These are phyloP conservation scores for Soucietia sequanensis DNA, from an alignment of 805 yeast species.

Conservation along the genomic window DNA sequence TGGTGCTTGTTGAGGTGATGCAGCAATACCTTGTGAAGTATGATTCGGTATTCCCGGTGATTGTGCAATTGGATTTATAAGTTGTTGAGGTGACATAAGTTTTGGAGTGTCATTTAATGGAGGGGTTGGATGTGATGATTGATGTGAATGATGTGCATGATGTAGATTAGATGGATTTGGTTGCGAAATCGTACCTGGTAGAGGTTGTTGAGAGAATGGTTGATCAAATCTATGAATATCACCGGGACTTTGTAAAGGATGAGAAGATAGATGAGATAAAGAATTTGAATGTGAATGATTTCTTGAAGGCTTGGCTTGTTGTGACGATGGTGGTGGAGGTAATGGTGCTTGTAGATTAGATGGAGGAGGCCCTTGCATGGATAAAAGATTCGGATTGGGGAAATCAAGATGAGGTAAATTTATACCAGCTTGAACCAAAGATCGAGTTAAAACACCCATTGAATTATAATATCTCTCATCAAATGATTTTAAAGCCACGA, in stretches of 20 bases:
- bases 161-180: no score
- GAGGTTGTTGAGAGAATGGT: no score
- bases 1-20: conserved; percentile 3
- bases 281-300: conserved; percentile 8
- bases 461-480: conserved; percentile 58
- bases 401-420: conserved; percentile 64
- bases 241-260: conserved; percentile 6
- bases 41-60: conserved; percentile 11
- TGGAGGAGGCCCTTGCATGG: conserved; percentile 16
- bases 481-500: conserved; percentile 53
- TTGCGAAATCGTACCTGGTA: no score
- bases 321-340: conserved; percentile 2
- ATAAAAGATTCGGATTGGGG: conserved; percentile 39
- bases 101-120: conserved; percentile 14
- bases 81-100: conserved; percentile 12
- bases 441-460: conserved; percentile 48
- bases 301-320: conserved; percentile 3
- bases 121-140: conserved; percentile 8
- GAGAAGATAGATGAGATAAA: conserved; percentile 8
- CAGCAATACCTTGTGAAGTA: conserved; percentile 6
- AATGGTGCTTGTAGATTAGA: conserved; percentile 2
- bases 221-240: no score
- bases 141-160: conserved; percentile 1
- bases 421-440: conserved; percentile 58
- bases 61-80: conserved; percentile 9